phyloP scores from a whole-genome alignment of 1,139 yeast genomes.

The Petasospora rhodanensis region DNA sequence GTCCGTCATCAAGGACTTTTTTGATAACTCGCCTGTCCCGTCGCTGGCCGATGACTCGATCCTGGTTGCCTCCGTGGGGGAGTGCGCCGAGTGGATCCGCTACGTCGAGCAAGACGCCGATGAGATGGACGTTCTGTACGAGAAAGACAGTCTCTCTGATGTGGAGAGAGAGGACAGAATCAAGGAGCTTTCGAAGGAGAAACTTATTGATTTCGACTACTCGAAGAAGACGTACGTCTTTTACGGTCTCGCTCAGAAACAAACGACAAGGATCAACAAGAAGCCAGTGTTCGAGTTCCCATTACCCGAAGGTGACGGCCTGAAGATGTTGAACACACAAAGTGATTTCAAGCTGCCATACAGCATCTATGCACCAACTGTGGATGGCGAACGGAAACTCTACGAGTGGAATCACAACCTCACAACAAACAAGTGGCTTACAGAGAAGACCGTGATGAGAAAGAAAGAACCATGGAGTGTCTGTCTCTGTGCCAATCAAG shows the following conservation, averaged over 20 bases:
- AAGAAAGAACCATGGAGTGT: constrained; percentile 1
- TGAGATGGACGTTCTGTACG: constrained; percentile 15
- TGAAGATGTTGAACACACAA: constrained; percentile 10
- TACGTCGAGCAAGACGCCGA: constrained; percentile 19
- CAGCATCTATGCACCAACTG: constrained; percentile 31
- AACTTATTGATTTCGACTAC: too few relatives aligned
- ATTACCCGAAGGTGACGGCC: constrained; percentile 22
- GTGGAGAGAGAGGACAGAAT: too few relatives aligned
- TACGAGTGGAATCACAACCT: constrained; percentile 29
- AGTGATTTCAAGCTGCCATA: constrained; percentile 31
- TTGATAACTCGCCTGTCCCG: constrained; percentile 20
- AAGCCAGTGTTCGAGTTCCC: constrained; percentile 20
- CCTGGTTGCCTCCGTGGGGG: constrained; percentile 17
- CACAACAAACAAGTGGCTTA: constrained; percentile 24
- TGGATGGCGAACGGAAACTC: constrained; percentile 22
- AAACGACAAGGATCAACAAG: constrained; percentile 4
- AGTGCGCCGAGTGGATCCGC: constrained; percentile 18
- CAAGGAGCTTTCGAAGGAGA: too few relatives aligned
- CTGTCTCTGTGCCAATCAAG: constrained; percentile 29
- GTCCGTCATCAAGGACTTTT: constrained; percentile 19
- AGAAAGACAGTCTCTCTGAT: too few relatives aligned
- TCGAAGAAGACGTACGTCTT: too few relatives aligned
- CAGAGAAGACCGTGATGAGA: constrained; percentile 1
- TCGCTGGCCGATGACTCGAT: constrained; percentile 11
- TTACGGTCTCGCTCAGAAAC: constrained; percentile 13